Evolutionary conservation across 768 basidiomycete species (phyloP).

Genomic region (Cubamyces lactineus): DNA sequence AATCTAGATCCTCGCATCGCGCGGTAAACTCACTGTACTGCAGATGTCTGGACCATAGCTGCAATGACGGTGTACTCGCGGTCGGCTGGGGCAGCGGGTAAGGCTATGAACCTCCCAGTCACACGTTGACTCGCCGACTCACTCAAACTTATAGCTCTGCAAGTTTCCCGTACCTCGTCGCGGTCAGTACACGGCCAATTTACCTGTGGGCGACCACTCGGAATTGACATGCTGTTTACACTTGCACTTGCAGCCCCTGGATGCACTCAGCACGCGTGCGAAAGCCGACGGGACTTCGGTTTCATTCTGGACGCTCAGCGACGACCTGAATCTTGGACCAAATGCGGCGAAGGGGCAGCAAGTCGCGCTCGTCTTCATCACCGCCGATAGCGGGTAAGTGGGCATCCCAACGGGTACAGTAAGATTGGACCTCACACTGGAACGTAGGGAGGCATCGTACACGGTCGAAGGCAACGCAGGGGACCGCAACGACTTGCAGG

Average conservation of each 20-base stretch:
- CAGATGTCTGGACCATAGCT: slow-evolving; percentile 55
- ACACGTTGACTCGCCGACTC: background rate
- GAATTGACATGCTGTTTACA: too few relatives aligned
- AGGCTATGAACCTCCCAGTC: background rate
- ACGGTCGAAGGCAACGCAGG: slow-evolving; percentile 40
- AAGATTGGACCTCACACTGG: background rate
- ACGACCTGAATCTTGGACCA: slow-evolving; percentile 51
- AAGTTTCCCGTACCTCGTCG: slow-evolving; percentile 54
- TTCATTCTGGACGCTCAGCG: slow-evolving; percentile 48
- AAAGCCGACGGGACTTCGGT: slow-evolving; percentile 44
- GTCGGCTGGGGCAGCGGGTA: slow-evolving; percentile 54
- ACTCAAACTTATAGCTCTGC: slow-evolving; percentile 42
- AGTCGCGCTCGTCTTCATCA: slow-evolving; percentile 60
- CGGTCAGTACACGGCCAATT: slow-evolving; percentile 33
- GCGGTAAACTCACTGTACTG: background rate
- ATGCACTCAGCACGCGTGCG: slow-evolving; percentile 47
- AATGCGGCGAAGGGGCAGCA: slow-evolving; percentile 51
- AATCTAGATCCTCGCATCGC: background rate
- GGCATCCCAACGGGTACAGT: background rate
- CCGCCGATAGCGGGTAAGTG: slow-evolving; percentile 37
- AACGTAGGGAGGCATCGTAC: slow-evolving; percentile 33
- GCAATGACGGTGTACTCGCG: slow-evolving; percentile 64
- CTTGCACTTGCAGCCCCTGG: slow-evolving; percentile 33
- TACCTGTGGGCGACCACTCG: background rate
- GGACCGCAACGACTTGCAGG: slow-evolving; percentile 35